Evolutionary conservation across 768 basidiomycete species (phyloP), one percentile per base, ranked within the genome.

Genomic region (Lactarius quietus): DNA sequence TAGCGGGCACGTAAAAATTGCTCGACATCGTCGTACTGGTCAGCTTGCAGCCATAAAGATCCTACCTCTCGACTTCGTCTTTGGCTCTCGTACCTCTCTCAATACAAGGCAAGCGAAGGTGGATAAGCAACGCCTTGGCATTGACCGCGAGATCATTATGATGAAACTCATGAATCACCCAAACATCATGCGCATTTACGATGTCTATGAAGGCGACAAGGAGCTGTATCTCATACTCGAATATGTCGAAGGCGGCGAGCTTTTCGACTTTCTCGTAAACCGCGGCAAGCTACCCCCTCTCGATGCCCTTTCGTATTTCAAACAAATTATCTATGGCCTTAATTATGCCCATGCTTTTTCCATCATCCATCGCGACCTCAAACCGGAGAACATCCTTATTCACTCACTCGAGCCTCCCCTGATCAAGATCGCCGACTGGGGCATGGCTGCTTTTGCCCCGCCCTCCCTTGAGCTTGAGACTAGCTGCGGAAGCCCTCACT

Each of bases 91-190:
- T 54, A 82, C 82, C 23, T 88, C 89, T 63, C 74, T 87, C 67
- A 83, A 83, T 7, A 84, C 86, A 43, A 84, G 85, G 69, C 82
- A 84, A 67, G 87, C 84, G 4, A 90, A 89, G 76, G 83, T 84
- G 3, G 90, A 93, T 68, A 93, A 92, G 75, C 86, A 88, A 68
- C 84, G 89, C 65, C 83, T 95, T 55, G 90, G 92, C 4, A 89
- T 98, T 65, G 94, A 97, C 74, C 81, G 93, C 68, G 95, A 98
- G 76, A 96, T 98, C 66, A 93, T 92, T 62, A 95, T 98, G 88
- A 96, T 98, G 95, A 98, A 98, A 76, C 89, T 98, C 71, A 95
- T 98, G 88, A 92, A 95, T 72, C 95, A 98, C 74, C 95, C 94
- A 1, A 97, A 97, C 77, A 93, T 98, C 71, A 86, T 98, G 81